Percentiles rank a stretch among this genome's conserved stretches.
Evolutionary conservation across 176 grass and related monocot species (phyloP).

Genomic region (Juncus inflexus): DNA sequence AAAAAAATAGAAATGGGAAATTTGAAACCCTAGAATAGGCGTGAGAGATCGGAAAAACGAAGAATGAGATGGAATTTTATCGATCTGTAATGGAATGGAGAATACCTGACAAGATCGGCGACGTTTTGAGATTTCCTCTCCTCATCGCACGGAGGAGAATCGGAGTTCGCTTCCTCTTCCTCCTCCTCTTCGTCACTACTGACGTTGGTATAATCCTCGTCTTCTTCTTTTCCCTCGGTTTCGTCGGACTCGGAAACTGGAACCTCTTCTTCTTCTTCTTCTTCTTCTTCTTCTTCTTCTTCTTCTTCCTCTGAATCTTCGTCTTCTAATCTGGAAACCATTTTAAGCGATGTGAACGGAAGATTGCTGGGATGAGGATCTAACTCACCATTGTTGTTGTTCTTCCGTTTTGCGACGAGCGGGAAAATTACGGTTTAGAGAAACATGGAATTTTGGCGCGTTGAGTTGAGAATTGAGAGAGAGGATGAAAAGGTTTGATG

Average conservation of each 20-base stretch:
- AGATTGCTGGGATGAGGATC: constrained; percentile 14
- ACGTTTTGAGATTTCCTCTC: constrained; percentile 86
- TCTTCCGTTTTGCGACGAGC: no score
- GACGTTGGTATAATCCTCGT: constrained; percentile 40
- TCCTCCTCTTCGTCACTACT: constrained; percentile 38
- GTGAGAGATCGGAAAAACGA: constrained; percentile 10
- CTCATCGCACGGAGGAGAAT: constrained; percentile 23
- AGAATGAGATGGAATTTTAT: neutral
- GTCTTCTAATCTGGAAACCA: constrained; percentile 37
- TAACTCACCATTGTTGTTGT: neutral
- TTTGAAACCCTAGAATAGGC: neutral
- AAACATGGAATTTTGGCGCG: no score
- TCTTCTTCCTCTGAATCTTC: constrained; percentile 39
- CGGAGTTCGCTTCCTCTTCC: constrained; percentile 25
- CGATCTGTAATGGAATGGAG: neutral
- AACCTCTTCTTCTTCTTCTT: constrained; percentile 32
- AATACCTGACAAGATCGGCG: constrained; percentile 78
- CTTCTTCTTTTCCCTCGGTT: constrained; percentile 35
- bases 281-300: constrained; percentile 36
- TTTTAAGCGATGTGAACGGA: constrained; percentile 20
- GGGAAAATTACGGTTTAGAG: no score
- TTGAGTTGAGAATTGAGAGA: no score
- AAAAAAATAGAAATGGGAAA: constrained; percentile 13
- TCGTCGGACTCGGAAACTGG: constrained; percentile 44
- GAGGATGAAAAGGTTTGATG: no score